Percentiles rank a stretch among this genome's conserved stretches.
Conservation (phyloP, 1,139 yeast species). For the Ashbya aceris region DNA sequence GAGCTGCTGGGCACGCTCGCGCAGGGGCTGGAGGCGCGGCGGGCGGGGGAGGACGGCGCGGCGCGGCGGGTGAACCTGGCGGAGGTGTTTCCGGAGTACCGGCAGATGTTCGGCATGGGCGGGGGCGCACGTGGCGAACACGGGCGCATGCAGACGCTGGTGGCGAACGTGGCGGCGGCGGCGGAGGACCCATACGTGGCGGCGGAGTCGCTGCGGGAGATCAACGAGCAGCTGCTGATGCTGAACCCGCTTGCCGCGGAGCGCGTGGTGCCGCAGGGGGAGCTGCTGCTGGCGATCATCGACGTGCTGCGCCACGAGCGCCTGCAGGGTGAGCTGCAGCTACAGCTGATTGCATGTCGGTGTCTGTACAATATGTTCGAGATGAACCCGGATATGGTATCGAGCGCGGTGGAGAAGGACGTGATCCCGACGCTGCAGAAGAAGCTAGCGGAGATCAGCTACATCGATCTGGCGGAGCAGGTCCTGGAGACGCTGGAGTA, state of each 20-base stretch:
- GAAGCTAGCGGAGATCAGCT: slow-evolving; percentile 65
- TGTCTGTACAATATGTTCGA: slow-evolving; percentile 78
- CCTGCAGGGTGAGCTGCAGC: slow-evolving; percentile 60
- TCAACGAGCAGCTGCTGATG: slow-evolving; percentile 57
- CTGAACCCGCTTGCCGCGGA: slow-evolving; percentile 58
- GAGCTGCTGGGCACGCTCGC: slow-evolving; percentile 17
- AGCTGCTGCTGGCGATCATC: slow-evolving; percentile 48
- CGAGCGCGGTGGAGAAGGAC: slow-evolving; percentile 55
- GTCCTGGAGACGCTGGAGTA: slow-evolving; percentile 70
- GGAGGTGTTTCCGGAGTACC: slow-evolving; percentile 18
- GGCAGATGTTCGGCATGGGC: slow-evolving; percentile 23
- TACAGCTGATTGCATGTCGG: slow-evolving; percentile 77
- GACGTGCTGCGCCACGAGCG: slow-evolving; percentile 49
- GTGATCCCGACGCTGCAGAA: slow-evolving; percentile 59
- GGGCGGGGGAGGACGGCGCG: slow-evolving; percentile 7
- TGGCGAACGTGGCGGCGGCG: slow-evolving; percentile 26
- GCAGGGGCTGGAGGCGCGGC: slow-evolving; percentile 12
- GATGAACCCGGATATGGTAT: slow-evolving; percentile 58
- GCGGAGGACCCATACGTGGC: slow-evolving; percentile 39
- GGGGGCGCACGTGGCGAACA: slow-evolving; percentile 23
- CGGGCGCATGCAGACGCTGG: slow-evolving; percentile 14
- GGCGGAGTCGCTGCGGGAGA: slow-evolving; percentile 52
- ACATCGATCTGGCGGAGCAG: slow-evolving; percentile 89
- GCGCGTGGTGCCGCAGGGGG: slow-evolving; percentile 52
- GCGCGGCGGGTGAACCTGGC: slow-evolving; percentile 9